Evolutionary conservation across 805 yeast species (phyloP).

Genomic region (Wickerhamiella kazuoi): DNA sequence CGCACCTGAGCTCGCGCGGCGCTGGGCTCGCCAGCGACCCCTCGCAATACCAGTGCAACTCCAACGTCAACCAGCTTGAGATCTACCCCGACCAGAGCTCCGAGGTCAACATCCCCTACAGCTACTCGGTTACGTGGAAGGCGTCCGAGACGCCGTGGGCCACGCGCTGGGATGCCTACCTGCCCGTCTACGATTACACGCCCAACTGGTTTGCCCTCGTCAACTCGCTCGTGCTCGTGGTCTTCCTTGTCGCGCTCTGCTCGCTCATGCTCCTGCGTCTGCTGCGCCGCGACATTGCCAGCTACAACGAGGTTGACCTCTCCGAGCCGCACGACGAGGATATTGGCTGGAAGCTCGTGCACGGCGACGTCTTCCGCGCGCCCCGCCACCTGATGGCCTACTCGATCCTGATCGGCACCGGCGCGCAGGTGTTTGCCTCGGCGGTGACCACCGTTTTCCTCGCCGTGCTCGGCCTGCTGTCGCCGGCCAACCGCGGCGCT

Average conservation of each 20-base stretch:
- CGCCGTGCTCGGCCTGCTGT: constrained; percentile 74
- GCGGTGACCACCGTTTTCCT: constrained; percentile 50
- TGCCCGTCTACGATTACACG: constrained; percentile 79
- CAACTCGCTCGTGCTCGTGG: constrained; percentile 67
- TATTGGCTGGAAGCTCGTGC: constrained; percentile 91
- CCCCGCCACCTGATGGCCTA: constrained; percentile 55
- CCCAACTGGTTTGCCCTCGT: constrained; percentile 91
- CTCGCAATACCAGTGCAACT: constrained; percentile 15
- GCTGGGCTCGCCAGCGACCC: constrained; percentile 21
- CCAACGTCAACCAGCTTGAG: constrained; percentile 5
- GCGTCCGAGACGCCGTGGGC: constrained; percentile 78
- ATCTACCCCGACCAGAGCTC: background rate
- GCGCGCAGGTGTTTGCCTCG: constrained; percentile 71
- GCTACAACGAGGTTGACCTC: constrained; percentile 75
- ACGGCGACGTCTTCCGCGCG: constrained; percentile 86
- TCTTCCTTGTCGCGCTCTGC: constrained; percentile 59
- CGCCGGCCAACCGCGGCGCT: constrained; percentile 92
- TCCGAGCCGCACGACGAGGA: constrained; percentile 76
- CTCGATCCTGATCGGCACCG: constrained; percentile 75
- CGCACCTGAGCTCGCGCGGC: constrained; percentile 47
- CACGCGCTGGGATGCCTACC: constrained; percentile 94
- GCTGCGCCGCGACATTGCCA: constrained; percentile 65
- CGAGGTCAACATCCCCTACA: constrained; percentile 44
- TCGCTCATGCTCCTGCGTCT: constrained; percentile 65
- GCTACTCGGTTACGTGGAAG: constrained; percentile 67